Evolutionary conservation across 2,329 filamentous ascomycete genomes (phyloP).

Genomic region (Arthrobotrys conoides): DNA sequence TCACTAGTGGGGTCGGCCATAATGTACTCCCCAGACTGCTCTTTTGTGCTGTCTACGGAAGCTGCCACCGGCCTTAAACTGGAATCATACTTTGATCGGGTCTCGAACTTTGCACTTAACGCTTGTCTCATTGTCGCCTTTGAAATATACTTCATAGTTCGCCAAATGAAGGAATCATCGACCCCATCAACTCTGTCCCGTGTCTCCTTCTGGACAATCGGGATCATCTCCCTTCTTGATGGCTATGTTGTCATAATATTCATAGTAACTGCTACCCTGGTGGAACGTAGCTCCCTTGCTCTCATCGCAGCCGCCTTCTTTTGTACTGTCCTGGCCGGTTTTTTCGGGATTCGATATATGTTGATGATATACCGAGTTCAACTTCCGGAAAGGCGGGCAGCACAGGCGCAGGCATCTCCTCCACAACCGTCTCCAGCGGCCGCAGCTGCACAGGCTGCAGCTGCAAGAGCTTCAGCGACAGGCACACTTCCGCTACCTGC

Average conservation of each 20-base stretch:
- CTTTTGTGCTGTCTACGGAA: slow-evolving; percentile 71
- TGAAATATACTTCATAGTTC: slow-evolving; percentile 76
- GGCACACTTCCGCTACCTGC: slow-evolving; percentile 64
- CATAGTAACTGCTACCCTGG: slow-evolving; percentile 62
- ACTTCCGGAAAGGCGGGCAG: slow-evolving; percentile 62
- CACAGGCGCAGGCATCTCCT: slow-evolving; percentile 48
- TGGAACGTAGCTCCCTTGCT: slow-evolving; percentile 62
- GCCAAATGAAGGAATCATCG: slow-evolving; percentile 77
- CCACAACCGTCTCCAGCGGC: slow-evolving; percentile 50
- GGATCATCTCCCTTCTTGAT: slow-evolving; percentile 76
- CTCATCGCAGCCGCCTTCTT: slow-evolving; percentile 64
- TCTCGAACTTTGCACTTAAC: slow-evolving; percentile 74
- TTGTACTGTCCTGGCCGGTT: slow-evolving; percentile 62
- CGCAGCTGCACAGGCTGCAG: slow-evolving; percentile 49
- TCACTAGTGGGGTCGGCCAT: slow-evolving; percentile 75
- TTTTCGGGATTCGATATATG: slow-evolving; percentile 64
- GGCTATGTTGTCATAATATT: slow-evolving; percentile 66
- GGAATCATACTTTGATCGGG: slow-evolving; percentile 73
- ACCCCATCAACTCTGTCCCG: slow-evolving; percentile 78
- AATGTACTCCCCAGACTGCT: slow-evolving; percentile 78
- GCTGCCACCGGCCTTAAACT: slow-evolving; percentile 77
- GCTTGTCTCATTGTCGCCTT: slow-evolving; percentile 73
- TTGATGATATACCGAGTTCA: slow-evolving; percentile 64
- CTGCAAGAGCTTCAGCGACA: slow-evolving; percentile 55
- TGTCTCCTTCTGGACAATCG: slow-evolving; percentile 76